Base-by-base conservation (phyloP, 2,329 filamentous ascomycete species). In the Apiospora sp. region DNA sequence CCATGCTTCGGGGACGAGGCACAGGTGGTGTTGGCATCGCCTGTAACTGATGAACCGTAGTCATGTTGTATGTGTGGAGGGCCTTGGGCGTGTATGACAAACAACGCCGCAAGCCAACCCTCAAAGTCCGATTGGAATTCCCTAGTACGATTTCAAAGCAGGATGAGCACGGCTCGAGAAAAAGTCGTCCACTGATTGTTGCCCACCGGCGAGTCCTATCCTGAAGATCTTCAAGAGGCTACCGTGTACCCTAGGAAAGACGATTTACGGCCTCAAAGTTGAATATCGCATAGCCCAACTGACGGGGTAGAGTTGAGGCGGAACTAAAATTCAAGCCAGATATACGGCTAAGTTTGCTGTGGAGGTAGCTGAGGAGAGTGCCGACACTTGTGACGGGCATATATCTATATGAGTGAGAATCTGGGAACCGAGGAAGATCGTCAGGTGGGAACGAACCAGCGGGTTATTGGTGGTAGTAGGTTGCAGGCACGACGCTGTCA, bases 21-120 rank as follows among this genome's bases (percentile, higher is more conserved):
- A 86, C 86, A 14, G 88, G 87, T 67, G 86, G 87, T 27, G 87
- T 87, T 19, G 67, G 67, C 68, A 84, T 84, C 64, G 85, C 86
- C 73, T 84, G 82, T n/a, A 85, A 81, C 41, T 85, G 82, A 70
- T 88, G 87, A 78, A 82, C 87, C 71, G 81, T 82, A 70, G 83
- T 78, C 83, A 84, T 84, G 43, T 16, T 68, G 43, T n/a, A n/a
- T n/a, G 43, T 48, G 41, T 5, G 41, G 67, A 48, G 19, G 24
- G 41, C 37, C 22, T 22, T 13, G 13, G 22, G 19, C 34, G 34
- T 64, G 12, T 64, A 34, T 64, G 34, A 1, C 10, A 37, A 37
- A 41, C 14, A 14, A 64, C 34, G n/a, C 34, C 22, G 16, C 34
- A 24, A 41, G 58, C 58, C n/a, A 64, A 19, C 19, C 58, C 19